phyloP scores from a whole-genome alignment of 805 yeast species.

The Candida arabinofermentans region DNA sequence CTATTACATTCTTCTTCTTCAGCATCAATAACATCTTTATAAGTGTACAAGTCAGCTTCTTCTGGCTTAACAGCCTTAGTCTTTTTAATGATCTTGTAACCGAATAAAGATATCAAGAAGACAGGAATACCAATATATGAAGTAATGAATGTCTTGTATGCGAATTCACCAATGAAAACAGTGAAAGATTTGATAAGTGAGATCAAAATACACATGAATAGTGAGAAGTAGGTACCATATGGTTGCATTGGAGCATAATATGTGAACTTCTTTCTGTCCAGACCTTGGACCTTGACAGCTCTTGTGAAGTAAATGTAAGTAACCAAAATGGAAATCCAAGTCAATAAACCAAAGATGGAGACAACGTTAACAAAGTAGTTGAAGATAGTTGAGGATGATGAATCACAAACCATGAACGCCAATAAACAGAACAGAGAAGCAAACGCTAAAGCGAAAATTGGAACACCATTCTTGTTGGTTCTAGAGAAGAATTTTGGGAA shows the following conservation, averaged over 20 bases:
- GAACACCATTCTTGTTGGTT: slow-evolving; percentile 70
- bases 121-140: slow-evolving; percentile 77
- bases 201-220: slow-evolving; percentile 49
- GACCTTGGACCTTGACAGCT: slow-evolving; percentile 66
- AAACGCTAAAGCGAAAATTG: slow-evolving; percentile 50
- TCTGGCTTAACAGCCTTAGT: slow-evolving; percentile 45
- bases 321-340: slow-evolving; percentile 69
- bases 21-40: slow-evolving; percentile 51
- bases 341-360: slow-evolving; percentile 68
- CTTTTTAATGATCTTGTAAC: slow-evolving; percentile 55
- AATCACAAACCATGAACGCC: slow-evolving; percentile 66
- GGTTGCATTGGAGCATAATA: slow-evolving; percentile 69
- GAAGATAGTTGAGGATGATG: slow-evolving; percentile 55
- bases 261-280: slow-evolving; percentile 49
- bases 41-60: slow-evolving; percentile 60
- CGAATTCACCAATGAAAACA: slow-evolving; percentile 56
- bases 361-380: slow-evolving; percentile 71
- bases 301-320: slow-evolving; percentile 63
- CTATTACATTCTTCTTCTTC: slow-evolving; percentile 40
- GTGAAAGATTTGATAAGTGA: slow-evolving; percentile 68
- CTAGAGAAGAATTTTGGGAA: slow-evolving; percentile 67
- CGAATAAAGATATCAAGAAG: slow-evolving; percentile 48
- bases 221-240: slow-evolving; percentile 58
- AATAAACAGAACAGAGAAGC: slow-evolving; percentile 54
- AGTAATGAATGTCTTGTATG: slow-evolving; percentile 65